Base-by-base conservation (phyloP, 495 filamentous ascomycete species). In the Penicillium chermesinum region DNA sequence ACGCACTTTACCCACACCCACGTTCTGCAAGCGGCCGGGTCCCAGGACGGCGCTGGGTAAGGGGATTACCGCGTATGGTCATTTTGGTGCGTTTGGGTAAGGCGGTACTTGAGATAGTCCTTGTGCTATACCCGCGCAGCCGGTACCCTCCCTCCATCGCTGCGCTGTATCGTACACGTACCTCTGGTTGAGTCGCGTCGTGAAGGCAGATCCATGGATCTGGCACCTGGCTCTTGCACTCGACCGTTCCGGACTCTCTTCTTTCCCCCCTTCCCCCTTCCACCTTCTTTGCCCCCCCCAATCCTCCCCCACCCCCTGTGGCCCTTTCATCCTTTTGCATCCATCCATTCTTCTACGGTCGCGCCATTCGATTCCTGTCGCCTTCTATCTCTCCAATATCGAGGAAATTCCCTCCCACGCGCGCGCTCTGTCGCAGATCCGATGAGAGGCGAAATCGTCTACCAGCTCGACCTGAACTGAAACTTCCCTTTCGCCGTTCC, bases 201-300 rank as follows among this genome's bases (percentile, higher is more conserved):
- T 54, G 52, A 49, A 48, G 15, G 50, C 59, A 59, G 59, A 62
- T 57, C 59, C 59, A 62, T 62, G 59, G 59, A 57, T 62, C 59
- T 63, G 57, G 59, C 59, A 57, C 53, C 42, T 48, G 59, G 44
- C 34, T 38, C 44, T 25, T 27, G 44, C 49, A 44, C 57, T 54
- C 52, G 49, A 58, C 61, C 51, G 55, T 58, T 62, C 53, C 54
- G 57, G 61, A 53, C 59, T 57, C 52, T 59, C 61, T 64, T 59
- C 59, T 57, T 52, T 52, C 47, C 50, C 53, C 42, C 54, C 48
- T 53, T 53, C 44, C 50, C 44, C 54, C 46, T 49, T 45, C 53
- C 45, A 45, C 38, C 42, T 46, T 52, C 44, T 40, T 48, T 48
- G 34, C 36, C 36, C 46, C 55, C 49, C 44, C 41, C 48, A 32